These are phyloP conservation scores for Kwoniella sp. DNA, from an alignment of 768 basidiomycete species.

Conservation along the genomic window DNA sequence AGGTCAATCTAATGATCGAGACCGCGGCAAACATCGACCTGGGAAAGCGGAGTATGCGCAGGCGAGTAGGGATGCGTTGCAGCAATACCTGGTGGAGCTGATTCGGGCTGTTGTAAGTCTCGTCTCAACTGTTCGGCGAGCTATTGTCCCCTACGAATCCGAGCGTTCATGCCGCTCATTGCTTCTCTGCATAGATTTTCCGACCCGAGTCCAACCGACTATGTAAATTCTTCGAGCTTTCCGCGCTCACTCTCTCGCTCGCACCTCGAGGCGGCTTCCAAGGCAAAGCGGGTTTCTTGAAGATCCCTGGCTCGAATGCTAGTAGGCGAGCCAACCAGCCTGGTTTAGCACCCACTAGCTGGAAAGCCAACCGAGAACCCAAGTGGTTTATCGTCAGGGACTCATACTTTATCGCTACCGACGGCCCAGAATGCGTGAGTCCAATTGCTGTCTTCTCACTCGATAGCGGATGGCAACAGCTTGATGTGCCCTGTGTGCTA, in stretches of 20 bases:
- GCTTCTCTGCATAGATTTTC: slow-evolving; percentile 94
- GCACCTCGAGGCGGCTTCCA: slow-evolving; percentile 77
- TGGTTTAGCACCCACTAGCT: slow-evolving; percentile 57
- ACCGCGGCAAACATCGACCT: background rate
- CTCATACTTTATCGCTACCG: slow-evolving; percentile 81
- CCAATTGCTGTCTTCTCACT: background rate
- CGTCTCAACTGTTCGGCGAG: no score
- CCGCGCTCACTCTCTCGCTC: slow-evolving; percentile 77
- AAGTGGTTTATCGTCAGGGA: slow-evolving; percentile 93
- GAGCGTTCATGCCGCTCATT: no score
- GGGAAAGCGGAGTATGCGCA: slow-evolving; percentile 57
- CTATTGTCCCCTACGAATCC: background rate
- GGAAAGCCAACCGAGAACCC: slow-evolving; percentile 61
- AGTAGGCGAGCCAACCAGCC: slow-evolving; percentile 55
- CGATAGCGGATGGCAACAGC: no score
- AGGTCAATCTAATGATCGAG: background rate
- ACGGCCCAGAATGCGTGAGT: slow-evolving; percentile 80
- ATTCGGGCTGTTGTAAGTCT: slow-evolving; percentile 81
- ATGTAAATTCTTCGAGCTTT: slow-evolving; percentile 87
- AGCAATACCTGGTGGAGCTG: slow-evolving; percentile 82
- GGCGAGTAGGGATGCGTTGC: slow-evolving; percentile 76
- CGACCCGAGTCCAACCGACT: slow-evolving; percentile 88
- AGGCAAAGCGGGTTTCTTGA: slow-evolving; percentile 84
- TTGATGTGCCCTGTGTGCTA: no score
- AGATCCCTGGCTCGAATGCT: slow-evolving; percentile 52